Base-by-base conservation (phyloP, 305 asterid genomes). In the Nicotiana rustica region DNA sequence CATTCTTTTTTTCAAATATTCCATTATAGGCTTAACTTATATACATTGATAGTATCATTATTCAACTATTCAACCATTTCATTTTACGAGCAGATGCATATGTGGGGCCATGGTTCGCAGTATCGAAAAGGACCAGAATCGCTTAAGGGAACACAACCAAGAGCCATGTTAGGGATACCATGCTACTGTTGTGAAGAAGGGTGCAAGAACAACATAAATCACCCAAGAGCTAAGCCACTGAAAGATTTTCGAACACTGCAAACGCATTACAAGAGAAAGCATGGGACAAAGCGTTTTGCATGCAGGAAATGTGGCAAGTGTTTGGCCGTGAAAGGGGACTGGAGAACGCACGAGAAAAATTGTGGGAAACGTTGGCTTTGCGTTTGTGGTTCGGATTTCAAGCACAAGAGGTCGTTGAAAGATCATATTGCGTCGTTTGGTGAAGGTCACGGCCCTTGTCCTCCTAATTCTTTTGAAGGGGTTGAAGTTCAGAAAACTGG, bases 91-190 rank as follows among this genome's bases (percentile, higher is more conserved):
- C 84, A 95, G 99, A 95, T 95, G 98, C 99, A 95, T 52, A 93
- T 93, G 99, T 95, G 99, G 99, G 98, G 98, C 1, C 98, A 95
- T 80, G 99, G 99, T 94, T 92, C 97, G 5, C 85, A 92, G 41
- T 93, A 82, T 61, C 77, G 97, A 0, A 81, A 91, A 14, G 97
- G 97, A 12, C 89, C 94, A 0, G 92, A 93, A 62, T 92, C 96
- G 0, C 84, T 93, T 8, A 91, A 87, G 31, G 98, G 98, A 31
- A 90, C 95, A 0, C 98, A 95, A 79, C 98, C 98, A 4, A 93
- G 95, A 2, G 97, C 94, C 15, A 95, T 95, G 98, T 90, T 95
- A 0, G 87, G 94, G 85, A 91, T 95, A 0, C 98, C 98, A 0
- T 95, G 98, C 90, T 95, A 93, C 71, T 95, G 99, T 80, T 95